Base-by-base conservation (phyloP, 768 basidiomycete genomes). In the Rhodotorula graminis region DNA sequence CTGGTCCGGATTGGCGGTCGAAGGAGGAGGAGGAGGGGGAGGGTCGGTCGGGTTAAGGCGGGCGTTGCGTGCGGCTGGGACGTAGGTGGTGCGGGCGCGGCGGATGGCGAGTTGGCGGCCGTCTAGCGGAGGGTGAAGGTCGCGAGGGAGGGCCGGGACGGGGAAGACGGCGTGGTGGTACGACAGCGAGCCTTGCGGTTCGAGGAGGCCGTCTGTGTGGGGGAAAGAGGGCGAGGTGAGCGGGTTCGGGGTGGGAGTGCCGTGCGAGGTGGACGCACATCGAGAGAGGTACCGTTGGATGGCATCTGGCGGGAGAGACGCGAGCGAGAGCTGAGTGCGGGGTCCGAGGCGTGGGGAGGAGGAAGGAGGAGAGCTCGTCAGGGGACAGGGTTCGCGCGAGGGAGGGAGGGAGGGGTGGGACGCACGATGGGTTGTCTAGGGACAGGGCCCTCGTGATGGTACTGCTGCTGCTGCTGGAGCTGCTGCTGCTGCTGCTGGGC, bases 141-240 rank as follows among this genome's bases (percentile, higher is more conserved):
- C 40, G 27, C 63, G 42, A n/a, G 75, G 75, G 18, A 76, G 66
- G 25, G 69, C 59, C 0, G 75, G 75, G 49, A 70, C 69, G 62
- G 75, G 75, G 57, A 73, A 69, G 40, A 76, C 72, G 61, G 75
- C 69, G 67, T 76, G 75, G 60, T 72, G 69, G 67, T 76, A 76
- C 21, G 75, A 76, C 47, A 76, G 69, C 14, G 61, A 53, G 37
- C 66, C 59, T 19, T 61, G 53, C 3, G 71, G 63, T 25, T 70
- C 62, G 59, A 73, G 64, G 31, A 76, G 66, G 40, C 72, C 71
- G 63, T 76, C 66, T 67, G 57, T 67, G 57, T n/a, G 53, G 52
- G 21, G 44, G 50, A 1, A 44, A 25, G 58, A n/a, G 61, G 23
- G 19, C 6, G 4, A 27, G 50, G 50, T 50, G 46, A 52, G 49